Conservation (phyloP, 2,329 filamentous ascomycete genomes). For the Xylariaceae sp. region DNA sequence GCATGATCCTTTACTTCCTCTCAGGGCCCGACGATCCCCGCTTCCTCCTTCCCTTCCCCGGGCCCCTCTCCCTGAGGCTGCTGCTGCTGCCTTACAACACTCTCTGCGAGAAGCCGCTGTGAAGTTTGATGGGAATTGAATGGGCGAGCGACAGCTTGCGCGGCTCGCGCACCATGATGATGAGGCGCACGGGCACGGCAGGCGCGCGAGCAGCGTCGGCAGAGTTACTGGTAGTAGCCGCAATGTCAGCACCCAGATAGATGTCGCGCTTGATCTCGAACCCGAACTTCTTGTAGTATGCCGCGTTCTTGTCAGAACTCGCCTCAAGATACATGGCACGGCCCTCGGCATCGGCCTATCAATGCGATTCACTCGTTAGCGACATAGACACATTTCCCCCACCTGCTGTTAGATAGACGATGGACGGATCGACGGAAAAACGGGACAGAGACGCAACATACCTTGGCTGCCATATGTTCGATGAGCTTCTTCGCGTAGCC, state of each 20-base stretch:
- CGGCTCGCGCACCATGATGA: slow-evolving; percentile 80
- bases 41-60: background rate
- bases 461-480: slow-evolving; percentile 61
- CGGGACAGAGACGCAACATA: slow-evolving; percentile 34
- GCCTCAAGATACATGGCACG: slow-evolving; percentile 75
- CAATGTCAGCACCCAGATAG: slow-evolving; percentile 41
- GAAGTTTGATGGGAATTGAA: slow-evolving; percentile 36
- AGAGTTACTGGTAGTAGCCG: slow-evolving; percentile 9
- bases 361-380: background rate
- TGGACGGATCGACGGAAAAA: too few species aligned
- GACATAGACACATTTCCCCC: background rate
- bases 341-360: slow-evolving; percentile 62
- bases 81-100: slow-evolving; percentile 7
- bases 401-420: too few species aligned
- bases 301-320: slow-evolving; percentile 62
- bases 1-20: slow-evolving; percentile 3
- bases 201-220: background rate
- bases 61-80: slow-evolving; percentile 7
- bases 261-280: slow-evolving; percentile 64
- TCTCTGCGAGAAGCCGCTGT: slow-evolving; percentile 26
- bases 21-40: background rate
- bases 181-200: slow-evolving; percentile 56
- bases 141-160: slow-evolving; percentile 34
- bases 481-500: slow-evolving; percentile 71
- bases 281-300: slow-evolving; percentile 71